Evolutionary conservation across 495 filamentous ascomycete species (phyloP).

Genomic region (Aspergillus nanangensis): DNA sequence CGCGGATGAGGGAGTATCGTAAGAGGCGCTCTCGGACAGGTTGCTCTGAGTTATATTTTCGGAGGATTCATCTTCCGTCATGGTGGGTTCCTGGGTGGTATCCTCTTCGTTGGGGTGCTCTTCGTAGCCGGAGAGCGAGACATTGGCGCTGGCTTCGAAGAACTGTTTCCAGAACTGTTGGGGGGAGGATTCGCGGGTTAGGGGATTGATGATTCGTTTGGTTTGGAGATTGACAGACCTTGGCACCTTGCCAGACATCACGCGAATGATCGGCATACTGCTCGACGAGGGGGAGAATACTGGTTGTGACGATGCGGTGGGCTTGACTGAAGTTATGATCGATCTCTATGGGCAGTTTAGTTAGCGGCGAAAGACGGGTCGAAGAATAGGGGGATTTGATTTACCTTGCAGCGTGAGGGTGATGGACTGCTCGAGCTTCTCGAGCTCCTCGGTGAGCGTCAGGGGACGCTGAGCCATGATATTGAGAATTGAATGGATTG

Average conservation of each 20-base stretch:
- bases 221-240: constrained; percentile 47
- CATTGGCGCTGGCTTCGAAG: constrained; percentile 97
- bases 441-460: constrained; percentile 88
- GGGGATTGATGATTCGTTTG: background rate
- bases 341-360: constrained; percentile 64
- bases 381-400: no score
- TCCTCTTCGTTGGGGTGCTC: constrained; percentile 54
- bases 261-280: constrained; percentile 92
- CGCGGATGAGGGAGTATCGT: constrained; percentile 32
- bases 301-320: constrained; percentile 91
- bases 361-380: no score
- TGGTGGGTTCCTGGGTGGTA: constrained; percentile 46
- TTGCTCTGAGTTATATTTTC: constrained; percentile 39
- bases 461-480: constrained; percentile 58
- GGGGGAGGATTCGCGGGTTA: background rate
- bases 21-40: constrained; percentile 26
- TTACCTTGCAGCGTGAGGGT: constrained; percentile 91
- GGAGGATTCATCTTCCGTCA: constrained; percentile 46
- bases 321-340: constrained; percentile 97
- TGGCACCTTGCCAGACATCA: constrained; percentile 94
- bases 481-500: background rate
- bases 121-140: constrained; percentile 94
- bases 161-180: constrained; percentile 98
- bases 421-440: constrained; percentile 94
- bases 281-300: constrained; percentile 91